Base-by-base conservation (phyloP, 2,329 filamentous ascomycete species). In the Fusarium sp. region DNA sequence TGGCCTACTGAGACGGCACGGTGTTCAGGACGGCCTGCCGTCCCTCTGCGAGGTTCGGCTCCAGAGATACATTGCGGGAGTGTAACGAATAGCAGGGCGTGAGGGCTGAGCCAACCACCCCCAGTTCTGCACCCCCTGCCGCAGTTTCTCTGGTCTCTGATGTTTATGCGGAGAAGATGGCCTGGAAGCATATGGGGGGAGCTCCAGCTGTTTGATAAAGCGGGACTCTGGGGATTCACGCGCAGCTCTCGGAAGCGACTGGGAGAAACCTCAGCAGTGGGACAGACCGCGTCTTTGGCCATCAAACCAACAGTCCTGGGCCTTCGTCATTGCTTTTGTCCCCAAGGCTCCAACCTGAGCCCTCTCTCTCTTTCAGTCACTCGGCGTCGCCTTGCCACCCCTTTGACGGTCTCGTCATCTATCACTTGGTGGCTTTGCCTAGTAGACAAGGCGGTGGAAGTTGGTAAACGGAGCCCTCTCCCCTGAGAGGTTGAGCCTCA, bases 391-490 rank as follows among this genome's bases (percentile, higher is more conserved):
- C 58, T 69, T 68, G 61, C 47, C 22, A 7, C 30, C 67, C 47
- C 47, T 30, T 52, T 30, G 25, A n/a, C 47, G 17, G 74, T 70
- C 57, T 71, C 37, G 76, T 79, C 76, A 79, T 76, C 72, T 79
- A 70, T 79, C 77, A 79, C 66, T 77, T 77, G 60, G 77, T 79
- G 76, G 77, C 77, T 78, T 69, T 65, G 60, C 58, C 63, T 73
- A 70, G 66, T 69, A 72, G 58, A 71, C 66, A 70, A 74, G 73
- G 76, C 76, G 76, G 77, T 79, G 76, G 77, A 61, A 69, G 68
- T 70, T 76, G 67, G 60, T 76, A 63, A 76, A 71, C 73, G 68
- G 60, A 70, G 57, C 45, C 64, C 61, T 63, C 35, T 65, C 69
- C 65, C 73, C 65, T 71, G 66, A 68, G 64, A 77, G 73, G 66